Conservation (phyloP, 1,284 basidiomycete genomes). For the Naganishia cerealis region DNA sequence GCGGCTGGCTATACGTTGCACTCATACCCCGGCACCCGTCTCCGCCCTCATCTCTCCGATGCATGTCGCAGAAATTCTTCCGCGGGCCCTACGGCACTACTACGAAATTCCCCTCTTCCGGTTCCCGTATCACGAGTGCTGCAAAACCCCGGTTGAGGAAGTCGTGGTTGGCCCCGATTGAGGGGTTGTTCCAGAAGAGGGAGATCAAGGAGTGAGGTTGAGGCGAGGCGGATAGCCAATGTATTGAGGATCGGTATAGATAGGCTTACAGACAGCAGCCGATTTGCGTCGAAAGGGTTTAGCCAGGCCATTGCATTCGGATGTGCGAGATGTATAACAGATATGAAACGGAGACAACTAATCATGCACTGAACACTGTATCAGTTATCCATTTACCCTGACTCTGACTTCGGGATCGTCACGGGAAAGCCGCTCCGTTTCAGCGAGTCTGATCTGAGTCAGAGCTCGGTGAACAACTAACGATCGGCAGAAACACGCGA, state of each 20-base stretch:
- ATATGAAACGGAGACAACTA: too few species aligned
- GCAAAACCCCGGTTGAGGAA: conserved; percentile 9
- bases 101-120: conserved; percentile 22
- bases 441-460: too few species aligned
- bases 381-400: too few species aligned
- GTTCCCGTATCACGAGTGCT: conserved; percentile 5
- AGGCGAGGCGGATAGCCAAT: background rate
- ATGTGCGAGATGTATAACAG: background rate
- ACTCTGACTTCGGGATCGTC: too few species aligned
- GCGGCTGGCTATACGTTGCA: background rate
- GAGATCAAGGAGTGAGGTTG: conserved; percentile 22
- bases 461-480: too few species aligned
- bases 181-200: conserved; percentile 33
- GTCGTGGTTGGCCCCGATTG: conserved; percentile 18
- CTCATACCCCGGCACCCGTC: too few species aligned
- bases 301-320: conserved; percentile 1
- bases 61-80: conserved; percentile 13
- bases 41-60: too few species aligned
- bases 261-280: too few species aligned
- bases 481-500: too few species aligned
- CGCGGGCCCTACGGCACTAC: conserved; percentile 15
- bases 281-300: background rate
- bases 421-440: too few species aligned
- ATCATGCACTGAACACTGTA: too few species aligned
- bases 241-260: background rate